phyloP scores from a whole-genome alignment of 208 protist genomes.

The Balamuthia mandrillaris region DNA sequence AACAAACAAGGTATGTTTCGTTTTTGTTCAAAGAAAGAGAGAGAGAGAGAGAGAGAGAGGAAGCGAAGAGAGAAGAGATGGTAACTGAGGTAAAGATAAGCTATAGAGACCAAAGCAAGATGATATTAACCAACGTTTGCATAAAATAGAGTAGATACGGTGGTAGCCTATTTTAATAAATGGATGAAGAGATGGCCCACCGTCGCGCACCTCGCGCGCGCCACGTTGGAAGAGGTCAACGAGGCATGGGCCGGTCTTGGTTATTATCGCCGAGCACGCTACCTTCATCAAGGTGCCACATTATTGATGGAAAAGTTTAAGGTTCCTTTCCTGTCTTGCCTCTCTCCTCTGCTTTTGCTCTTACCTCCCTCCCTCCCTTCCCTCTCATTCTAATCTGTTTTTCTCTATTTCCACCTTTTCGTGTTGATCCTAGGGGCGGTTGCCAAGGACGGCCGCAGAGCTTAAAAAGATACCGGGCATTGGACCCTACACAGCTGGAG shows the following conservation, averaged over 20 bases:
- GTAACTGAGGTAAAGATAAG: no score
- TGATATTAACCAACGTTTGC: not conserved
- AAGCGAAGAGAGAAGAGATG: no score
- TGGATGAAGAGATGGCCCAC: constrained; percentile 68
- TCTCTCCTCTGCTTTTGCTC: not conserved
- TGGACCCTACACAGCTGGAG: constrained; percentile 67
- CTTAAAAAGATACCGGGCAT: constrained; percentile 57
- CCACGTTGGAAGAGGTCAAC: constrained; percentile 56
- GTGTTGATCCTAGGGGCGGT: no score
- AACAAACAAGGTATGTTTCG: constrained; percentile 62
- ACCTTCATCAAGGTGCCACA: constrained; percentile 57
- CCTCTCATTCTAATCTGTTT: not conserved
- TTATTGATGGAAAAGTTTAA: constrained; percentile 7
- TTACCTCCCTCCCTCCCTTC: no score
- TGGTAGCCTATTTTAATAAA: constrained; percentile 62
- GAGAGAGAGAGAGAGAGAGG: not conserved
- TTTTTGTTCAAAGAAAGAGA: not conserved
- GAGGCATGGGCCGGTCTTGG: constrained; percentile 66
- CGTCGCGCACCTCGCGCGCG: constrained; percentile 43
- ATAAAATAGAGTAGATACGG: constrained; percentile 16
- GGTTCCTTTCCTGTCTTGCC: no score
- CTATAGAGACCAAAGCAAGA: no score
- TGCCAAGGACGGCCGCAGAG: constrained; percentile 35
- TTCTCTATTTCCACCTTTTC: no score
- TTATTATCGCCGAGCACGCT: constrained; percentile 66